Evolutionary conservation across 805 yeast species (phyloP).

Genomic region (Spathaspora arborariae): DNA sequence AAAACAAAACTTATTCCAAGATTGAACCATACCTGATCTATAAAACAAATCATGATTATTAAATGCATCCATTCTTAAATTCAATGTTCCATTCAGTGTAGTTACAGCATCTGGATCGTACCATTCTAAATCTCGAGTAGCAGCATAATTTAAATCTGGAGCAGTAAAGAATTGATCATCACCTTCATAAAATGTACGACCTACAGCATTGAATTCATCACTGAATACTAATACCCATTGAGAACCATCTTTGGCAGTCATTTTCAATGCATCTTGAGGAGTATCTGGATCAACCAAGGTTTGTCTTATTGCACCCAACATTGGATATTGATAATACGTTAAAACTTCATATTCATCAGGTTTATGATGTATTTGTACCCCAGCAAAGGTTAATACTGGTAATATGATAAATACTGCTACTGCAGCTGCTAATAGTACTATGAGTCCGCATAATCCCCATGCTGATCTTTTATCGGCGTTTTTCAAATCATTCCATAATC

Average conservation of each 20-base stretch:
- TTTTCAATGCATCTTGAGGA: constrained; percentile 25
- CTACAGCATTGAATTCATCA: constrained; percentile 42
- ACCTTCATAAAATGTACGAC: constrained; percentile 40
- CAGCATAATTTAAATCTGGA: constrained; percentile 38
- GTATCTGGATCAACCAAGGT: constrained; percentile 40
- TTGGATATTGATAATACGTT: constrained; percentile 40
- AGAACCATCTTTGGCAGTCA: constrained; percentile 23
- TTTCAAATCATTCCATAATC: constrained; percentile 62
- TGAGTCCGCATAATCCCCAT: constrained; percentile 58
- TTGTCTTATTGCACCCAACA: constrained; percentile 33
- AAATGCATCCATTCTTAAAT: constrained; percentile 34
- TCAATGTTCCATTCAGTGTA: constrained; percentile 34
- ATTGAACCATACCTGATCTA: constrained; percentile 37
- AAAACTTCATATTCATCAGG: constrained; percentile 41
- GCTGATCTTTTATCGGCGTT: constrained; percentile 60
- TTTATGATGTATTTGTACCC: constrained; percentile 38
- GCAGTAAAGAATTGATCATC: constrained; percentile 44
- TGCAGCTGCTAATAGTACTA: constrained; percentile 57
- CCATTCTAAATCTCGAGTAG: constrained; percentile 43
- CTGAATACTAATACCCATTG: constrained; percentile 36
- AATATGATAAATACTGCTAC: constrained; percentile 66
- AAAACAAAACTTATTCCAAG: constrained; percentile 38
- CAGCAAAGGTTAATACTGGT: constrained; percentile 84
- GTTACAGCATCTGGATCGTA: constrained; percentile 41
- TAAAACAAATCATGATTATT: constrained; percentile 31